phyloP scores from a whole-genome alignment of 2,329 filamentous ascomycete species.

The Pyrenophora seminiperda region DNA sequence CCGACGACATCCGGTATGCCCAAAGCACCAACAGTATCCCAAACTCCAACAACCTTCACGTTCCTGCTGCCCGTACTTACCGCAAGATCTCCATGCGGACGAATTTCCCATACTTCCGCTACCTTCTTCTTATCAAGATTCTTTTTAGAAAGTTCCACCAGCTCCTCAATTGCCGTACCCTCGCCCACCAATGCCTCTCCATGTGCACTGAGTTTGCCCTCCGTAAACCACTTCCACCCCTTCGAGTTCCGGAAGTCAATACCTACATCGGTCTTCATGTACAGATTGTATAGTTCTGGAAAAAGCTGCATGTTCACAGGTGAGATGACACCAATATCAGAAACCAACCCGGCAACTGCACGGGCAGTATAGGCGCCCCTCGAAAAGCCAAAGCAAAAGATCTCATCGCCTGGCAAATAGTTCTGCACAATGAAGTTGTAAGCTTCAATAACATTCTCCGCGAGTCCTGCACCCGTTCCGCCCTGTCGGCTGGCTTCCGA shows the following conservation, averaged over 20 bases:
- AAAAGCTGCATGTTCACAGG: slow-evolving; percentile 52
- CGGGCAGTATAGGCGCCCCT: slow-evolving; percentile 54
- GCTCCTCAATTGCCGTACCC: slow-evolving; percentile 3
- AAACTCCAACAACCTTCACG: slow-evolving; percentile 54
- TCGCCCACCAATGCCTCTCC: slow-evolving; percentile 23
- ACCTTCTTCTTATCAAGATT: slow-evolving; percentile 6
- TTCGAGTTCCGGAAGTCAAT: slow-evolving; percentile 33
- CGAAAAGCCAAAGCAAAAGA: slow-evolving; percentile 56
- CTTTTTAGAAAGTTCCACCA: no score
- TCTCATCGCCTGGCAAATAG: slow-evolving; percentile 55
- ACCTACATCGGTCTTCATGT: slow-evolving; percentile 37
- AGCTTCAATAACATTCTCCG: slow-evolving; percentile 56
- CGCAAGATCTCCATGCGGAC: slow-evolving; percentile 33
- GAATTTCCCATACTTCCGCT: slow-evolving; percentile 45
- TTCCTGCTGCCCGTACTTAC: slow-evolving; percentile 31
- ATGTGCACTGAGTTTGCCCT: slow-evolving; percentile 44
- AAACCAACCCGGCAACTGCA: slow-evolving; percentile 51
- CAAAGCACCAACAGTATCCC: slow-evolving; percentile 55
- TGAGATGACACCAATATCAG: slow-evolving; percentile 55
- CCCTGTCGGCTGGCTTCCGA: slow-evolving; percentile 43
- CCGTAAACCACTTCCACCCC: slow-evolving; percentile 36
- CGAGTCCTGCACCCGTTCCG: slow-evolving; percentile 52
- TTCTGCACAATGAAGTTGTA: slow-evolving; percentile 59
- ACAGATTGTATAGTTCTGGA: slow-evolving; percentile 51
- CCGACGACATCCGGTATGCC: slow-evolving; percentile 53